Evolutionary conservation across 805 yeast species (phyloP).

Genomic region (Metschnikowia lachancei): DNA sequence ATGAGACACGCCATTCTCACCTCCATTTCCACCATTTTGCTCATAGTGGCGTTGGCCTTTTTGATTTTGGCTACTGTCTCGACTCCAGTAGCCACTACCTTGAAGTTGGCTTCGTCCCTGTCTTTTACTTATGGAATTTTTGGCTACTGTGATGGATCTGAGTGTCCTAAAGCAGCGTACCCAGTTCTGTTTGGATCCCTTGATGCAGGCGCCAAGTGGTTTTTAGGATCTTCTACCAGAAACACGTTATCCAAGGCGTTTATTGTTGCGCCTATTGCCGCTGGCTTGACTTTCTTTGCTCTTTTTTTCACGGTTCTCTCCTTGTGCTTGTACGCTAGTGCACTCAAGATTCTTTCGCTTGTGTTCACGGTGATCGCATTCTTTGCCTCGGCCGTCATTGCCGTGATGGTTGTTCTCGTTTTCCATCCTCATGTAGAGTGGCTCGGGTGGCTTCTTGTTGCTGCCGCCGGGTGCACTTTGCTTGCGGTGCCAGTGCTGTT

Average conservation of each 20-base stretch:
- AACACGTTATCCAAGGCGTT: constrained; percentile 52
- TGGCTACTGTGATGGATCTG: constrained; percentile 52
- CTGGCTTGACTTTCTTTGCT: constrained; percentile 52
- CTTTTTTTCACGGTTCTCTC: constrained; percentile 25
- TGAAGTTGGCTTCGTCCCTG: constrained; percentile 49
- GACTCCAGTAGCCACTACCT: constrained; percentile 52
- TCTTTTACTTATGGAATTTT: constrained; percentile 57
- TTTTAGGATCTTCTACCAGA: constrained; percentile 45
- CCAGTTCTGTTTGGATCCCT: constrained; percentile 41
- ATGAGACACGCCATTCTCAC: constrained; percentile 29
- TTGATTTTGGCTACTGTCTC: constrained; percentile 60
- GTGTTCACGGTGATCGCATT: constrained; percentile 50
- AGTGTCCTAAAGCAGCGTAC: constrained; percentile 46
- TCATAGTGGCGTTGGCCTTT: constrained; percentile 58
- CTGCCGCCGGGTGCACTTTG: constrained; percentile 58
- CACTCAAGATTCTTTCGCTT: constrained; percentile 38
- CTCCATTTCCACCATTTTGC: constrained; percentile 38
- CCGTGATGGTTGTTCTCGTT: constrained; percentile 53
- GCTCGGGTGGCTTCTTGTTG: constrained; percentile 73
- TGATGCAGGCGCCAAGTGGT: constrained; percentile 44
- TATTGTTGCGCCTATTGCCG: constrained; percentile 64
- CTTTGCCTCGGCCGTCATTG: constrained; percentile 50
- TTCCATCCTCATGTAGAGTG: constrained; percentile 66
- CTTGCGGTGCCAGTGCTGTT: constrained; percentile 50
- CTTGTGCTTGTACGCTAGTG: constrained; percentile 25